phyloP scores from a whole-genome alignment of 108 stramenopile genomes.

The Skeletonema potamos region DNA sequence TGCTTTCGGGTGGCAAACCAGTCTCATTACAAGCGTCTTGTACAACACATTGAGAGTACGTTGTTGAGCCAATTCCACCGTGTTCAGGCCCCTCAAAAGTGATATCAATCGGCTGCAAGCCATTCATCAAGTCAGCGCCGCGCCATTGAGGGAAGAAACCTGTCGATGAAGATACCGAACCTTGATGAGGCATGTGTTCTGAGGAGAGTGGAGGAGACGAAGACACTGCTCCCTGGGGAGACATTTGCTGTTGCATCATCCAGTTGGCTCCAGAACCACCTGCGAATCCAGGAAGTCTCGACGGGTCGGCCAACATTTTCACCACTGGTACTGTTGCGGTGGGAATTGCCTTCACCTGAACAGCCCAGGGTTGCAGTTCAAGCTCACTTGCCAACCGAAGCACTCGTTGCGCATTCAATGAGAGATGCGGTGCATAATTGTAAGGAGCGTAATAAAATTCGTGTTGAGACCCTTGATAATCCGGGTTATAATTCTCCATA shows the following conservation, averaged over 20 bases:
- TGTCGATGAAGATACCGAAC: constrained; percentile 32
- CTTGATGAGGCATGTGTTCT: constrained; percentile 16
- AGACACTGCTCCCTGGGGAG: constrained; percentile 19
- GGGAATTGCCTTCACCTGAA: constrained; percentile 88
- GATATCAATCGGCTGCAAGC: constrained; percentile 88
- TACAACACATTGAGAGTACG: constrained; percentile 75
- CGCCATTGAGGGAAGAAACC: constrained; percentile 68
- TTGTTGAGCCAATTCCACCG: constrained; percentile 90
- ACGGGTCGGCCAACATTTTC: constrained; percentile 86
- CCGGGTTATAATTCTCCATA: constrained; percentile 27
- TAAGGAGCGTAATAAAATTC: constrained; percentile 41
- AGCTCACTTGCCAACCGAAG: constrained; percentile 79
- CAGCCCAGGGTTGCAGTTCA: constrained; percentile 83
- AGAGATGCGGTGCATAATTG: constrained; percentile 47
- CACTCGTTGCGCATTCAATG: constrained; percentile 76
- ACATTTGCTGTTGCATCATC: constrained; percentile 50
- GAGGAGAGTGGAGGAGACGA: constrained; percentile 16
- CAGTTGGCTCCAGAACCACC: constrained; percentile 37
- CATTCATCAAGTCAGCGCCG: constrained; percentile 87
- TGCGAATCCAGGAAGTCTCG: constrained; percentile 60
- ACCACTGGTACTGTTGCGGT: constrained; percentile 88
- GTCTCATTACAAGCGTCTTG: constrained; percentile 73
- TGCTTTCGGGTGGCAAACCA: constrained; percentile 61
- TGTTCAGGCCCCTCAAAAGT: constrained; percentile 94
- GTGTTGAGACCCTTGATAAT: constrained; percentile 33